Evolutionary conservation across 257 asterid species (phyloP).

Genomic region (Prunella vulgaris): DNA sequence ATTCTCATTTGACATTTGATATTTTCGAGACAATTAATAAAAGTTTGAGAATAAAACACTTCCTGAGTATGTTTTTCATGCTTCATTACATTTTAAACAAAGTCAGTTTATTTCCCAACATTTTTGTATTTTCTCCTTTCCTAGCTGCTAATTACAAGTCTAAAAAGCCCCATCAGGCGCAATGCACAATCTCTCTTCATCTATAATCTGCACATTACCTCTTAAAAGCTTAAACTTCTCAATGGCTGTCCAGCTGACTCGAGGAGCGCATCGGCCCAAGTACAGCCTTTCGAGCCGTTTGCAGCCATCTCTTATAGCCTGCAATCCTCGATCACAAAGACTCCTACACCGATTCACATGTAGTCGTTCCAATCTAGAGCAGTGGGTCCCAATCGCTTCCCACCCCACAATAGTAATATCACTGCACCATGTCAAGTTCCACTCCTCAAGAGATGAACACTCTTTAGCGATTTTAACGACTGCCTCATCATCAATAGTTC

Average conservation of each 20-base stretch:
- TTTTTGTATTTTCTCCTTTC: background rate
- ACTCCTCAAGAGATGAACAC: constrained; percentile 56
- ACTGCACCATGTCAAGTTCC: constrained; percentile 71
- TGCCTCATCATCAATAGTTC: constrained; percentile 45
- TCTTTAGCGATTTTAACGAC: constrained; percentile 43
- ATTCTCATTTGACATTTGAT: too few relatives aligned
- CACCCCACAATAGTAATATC: constrained; percentile 48
- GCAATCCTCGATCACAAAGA: constrained; percentile 52
- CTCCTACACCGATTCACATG: constrained; percentile 67
- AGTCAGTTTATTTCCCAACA: background rate
- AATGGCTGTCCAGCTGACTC: constrained; percentile 30
- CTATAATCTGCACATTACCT: constrained; percentile 41
- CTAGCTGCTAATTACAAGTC: background rate
- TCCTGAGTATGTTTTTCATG: too few relatives aligned
- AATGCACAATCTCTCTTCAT: constrained; percentile 51
- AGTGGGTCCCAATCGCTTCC: constrained; percentile 48
- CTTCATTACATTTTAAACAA: too few relatives aligned
- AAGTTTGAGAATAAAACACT: too few relatives aligned
- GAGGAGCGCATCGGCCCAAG: constrained; percentile 35
- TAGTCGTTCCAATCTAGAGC: constrained; percentile 45
- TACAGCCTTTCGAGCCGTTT: constrained; percentile 38
- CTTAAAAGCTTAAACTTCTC: constrained; percentile 50
- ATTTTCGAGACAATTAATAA: background rate
- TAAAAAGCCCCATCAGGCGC: constrained; percentile 41
- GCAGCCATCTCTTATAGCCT: constrained; percentile 54